These are phyloP conservation scores for Penicilliopsis zonata DNA, from an alignment of 495 filamentous ascomycete genomes.

Conservation along the genomic window DNA sequence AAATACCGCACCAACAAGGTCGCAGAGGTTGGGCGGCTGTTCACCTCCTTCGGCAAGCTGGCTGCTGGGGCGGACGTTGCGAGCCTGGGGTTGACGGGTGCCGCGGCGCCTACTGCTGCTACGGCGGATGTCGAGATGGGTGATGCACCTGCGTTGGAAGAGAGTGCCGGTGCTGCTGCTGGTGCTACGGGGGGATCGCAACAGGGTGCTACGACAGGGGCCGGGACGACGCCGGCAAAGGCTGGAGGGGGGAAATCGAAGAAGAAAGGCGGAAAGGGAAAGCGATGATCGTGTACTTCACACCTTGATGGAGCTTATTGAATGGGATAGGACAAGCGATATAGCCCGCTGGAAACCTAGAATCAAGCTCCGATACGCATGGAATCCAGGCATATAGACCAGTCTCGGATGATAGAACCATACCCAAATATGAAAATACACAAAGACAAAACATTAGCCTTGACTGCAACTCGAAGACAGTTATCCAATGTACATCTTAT, in stretches of 20 bases:
- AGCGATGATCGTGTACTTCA: too few relatives aligned
- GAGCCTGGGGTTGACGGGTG: constrained; percentile 35
- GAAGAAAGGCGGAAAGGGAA: constrained; percentile 15
- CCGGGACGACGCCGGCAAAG: neutral
- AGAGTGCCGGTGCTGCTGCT: neutral
- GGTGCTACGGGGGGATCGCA: neutral
- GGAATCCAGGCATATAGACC: too few relatives aligned
- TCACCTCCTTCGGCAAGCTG: constrained; percentile 59
- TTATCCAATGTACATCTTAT: neutral
- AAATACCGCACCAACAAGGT: constrained; percentile 87
- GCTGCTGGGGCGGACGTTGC: constrained; percentile 48
- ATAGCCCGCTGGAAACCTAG: too few relatives aligned
- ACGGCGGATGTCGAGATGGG: constrained; percentile 25
- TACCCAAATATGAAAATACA: too few relatives aligned
- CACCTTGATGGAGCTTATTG: too few relatives aligned
- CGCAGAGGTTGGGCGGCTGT: constrained; percentile 75
- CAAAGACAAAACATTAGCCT: too few relatives aligned
- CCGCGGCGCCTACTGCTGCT: constrained; percentile 11
- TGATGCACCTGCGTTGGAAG: constrained; percentile 13
- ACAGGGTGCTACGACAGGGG: too few relatives aligned
- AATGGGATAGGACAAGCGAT: too few relatives aligned
- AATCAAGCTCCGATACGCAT: too few relatives aligned
- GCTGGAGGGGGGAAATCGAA: constrained; percentile 9
- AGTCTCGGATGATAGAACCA: too few relatives aligned
- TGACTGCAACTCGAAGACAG: too few relatives aligned